Base-by-base conservation (phyloP, 169 alveolate species). In the Plasmodium blacklocki region DNA sequence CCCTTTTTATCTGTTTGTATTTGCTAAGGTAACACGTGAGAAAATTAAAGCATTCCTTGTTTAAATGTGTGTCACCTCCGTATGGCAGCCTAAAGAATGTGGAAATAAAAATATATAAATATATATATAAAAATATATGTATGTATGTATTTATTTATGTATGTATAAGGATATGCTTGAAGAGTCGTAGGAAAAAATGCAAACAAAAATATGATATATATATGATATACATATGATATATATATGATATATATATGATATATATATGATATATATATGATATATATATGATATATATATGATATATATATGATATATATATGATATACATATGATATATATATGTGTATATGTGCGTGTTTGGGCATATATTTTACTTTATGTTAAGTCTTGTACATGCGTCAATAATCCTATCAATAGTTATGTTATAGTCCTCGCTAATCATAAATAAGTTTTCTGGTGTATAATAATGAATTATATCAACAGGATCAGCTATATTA, bases 61-160 rank as follows among this genome's bases (percentile, higher is more conserved):
- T 87, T 45, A 87, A 68, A 32, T 67, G 92, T n/a, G 92, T 74
- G 15, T 87, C 88, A 3, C 89, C 88, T 5, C 88, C 88, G 29
- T 45, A 74, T n/a, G 88, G 88, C 14, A 75, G 56, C 15, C 52
- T 63, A 52, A 12, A 21, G 21, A 68, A 54, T 23, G 7, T n/a
- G n/a, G n/a, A 19, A 68, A 14, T 21, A 26, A 7, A 15, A 15
- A 70, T 8, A 56, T 12, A 62, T 18, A 60, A 50, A 52, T 8
- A 52, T 2, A 52, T 14, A 52, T 14, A 52, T 52, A 52, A 0
- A 14, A 11, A 12, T 52, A 52, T 11, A 52, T 52, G 1, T 29
- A 3, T 29, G 3, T 29, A 29, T 29, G 3, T 29, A 29, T 29
- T 1, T 29, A 23, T 23, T 0, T 26, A 2, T 26, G 39, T 26